These are phyloP conservation scores for Cladobotryum mycophilum DNA, from an alignment of 2,329 filamentous ascomycete species.

Conservation along the genomic window DNA sequence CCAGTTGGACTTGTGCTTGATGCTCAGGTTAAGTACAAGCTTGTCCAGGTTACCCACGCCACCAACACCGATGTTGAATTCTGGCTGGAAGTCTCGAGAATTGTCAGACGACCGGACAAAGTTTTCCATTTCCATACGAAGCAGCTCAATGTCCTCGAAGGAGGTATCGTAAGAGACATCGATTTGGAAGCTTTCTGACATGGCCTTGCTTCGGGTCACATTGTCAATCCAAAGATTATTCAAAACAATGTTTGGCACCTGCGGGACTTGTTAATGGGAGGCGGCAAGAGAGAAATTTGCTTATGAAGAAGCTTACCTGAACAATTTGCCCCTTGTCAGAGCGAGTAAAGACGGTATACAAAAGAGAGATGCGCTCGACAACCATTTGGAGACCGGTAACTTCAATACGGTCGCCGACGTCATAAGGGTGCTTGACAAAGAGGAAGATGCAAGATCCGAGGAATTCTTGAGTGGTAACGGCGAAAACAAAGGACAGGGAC, in stretches of 20 bases:
- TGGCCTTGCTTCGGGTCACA: slow-evolving; percentile 80
- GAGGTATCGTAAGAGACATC: slow-evolving; percentile 79
- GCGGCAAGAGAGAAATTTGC: too few species aligned
- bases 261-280: too few species aligned
- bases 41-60: slow-evolving; percentile 84
- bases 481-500: slow-evolving; percentile 95
- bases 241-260: slow-evolving; percentile 85
- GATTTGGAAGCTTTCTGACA: slow-evolving; percentile 78
- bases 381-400: slow-evolving; percentile 64
- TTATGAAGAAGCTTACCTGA: slow-evolving; percentile 31
- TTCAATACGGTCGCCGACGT: slow-evolving; percentile 91
- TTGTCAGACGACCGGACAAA: slow-evolving; percentile 85
- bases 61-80: slow-evolving; percentile 70
- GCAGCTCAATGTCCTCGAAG: slow-evolving; percentile 81
- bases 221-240: slow-evolving; percentile 97
- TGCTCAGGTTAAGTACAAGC: slow-evolving; percentile 72
- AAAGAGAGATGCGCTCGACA: slow-evolving; percentile 88
- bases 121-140: slow-evolving; percentile 75
- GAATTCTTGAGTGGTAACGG: slow-evolving; percentile 85
- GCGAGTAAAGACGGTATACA: slow-evolving; percentile 87
- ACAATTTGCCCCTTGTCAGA: slow-evolving; percentile 74
- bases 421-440: slow-evolving; percentile 97
- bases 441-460: slow-evolving; percentile 98
- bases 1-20: slow-evolving; percentile 91
- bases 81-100: slow-evolving; percentile 80